phyloP scores from a whole-genome alignment of 2,329 filamentous ascomycete genomes.

The Aspergillus piperis region DNA sequence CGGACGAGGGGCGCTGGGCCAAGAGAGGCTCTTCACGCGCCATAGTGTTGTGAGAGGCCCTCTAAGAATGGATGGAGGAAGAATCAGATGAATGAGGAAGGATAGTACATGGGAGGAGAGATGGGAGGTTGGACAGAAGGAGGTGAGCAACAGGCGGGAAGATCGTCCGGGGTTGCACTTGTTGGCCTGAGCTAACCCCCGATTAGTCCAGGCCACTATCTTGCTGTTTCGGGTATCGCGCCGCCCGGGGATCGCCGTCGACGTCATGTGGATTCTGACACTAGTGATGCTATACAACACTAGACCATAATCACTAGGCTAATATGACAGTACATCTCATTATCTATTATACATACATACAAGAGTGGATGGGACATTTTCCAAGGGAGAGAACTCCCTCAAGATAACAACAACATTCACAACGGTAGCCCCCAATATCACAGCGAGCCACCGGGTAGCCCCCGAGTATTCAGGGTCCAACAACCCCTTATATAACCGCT shows the following conservation, averaged over 20 bases:
- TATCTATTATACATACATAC: constrained; percentile 29
- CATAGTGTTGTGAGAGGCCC: constrained; percentile 26
- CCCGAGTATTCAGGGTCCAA: not conserved
- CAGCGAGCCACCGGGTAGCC: not conserved
- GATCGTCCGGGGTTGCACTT: not conserved
- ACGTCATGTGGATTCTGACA: not conserved
- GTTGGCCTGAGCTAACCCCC: not conserved
- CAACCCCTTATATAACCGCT: not conserved
- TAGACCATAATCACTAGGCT: too few relatives aligned
- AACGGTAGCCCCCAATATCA: not conserved
- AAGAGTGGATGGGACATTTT: not conserved
- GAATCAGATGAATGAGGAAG: not conserved
- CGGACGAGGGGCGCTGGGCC: constrained; percentile 57
- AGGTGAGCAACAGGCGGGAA: not conserved
- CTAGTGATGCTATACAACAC: too few relatives aligned
- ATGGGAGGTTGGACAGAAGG: not conserved
- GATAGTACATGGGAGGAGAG: not conserved
- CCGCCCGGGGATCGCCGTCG: constrained; percentile 24
- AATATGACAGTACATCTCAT: too few relatives aligned
- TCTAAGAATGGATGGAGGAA: not conserved
- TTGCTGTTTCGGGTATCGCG: constrained; percentile 12
- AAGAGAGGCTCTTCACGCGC: constrained; percentile 55
- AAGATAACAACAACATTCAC: not conserved
- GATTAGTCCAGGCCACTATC: not conserved
- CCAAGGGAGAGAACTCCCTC: not conserved